A percentile compares a stretch with the other conserved stretches of the same genome.
These are phyloP conservation scores for Xanthoconium stramineum DNA, from an alignment of 768 basidiomycete species.

Conservation along the genomic window DNA sequence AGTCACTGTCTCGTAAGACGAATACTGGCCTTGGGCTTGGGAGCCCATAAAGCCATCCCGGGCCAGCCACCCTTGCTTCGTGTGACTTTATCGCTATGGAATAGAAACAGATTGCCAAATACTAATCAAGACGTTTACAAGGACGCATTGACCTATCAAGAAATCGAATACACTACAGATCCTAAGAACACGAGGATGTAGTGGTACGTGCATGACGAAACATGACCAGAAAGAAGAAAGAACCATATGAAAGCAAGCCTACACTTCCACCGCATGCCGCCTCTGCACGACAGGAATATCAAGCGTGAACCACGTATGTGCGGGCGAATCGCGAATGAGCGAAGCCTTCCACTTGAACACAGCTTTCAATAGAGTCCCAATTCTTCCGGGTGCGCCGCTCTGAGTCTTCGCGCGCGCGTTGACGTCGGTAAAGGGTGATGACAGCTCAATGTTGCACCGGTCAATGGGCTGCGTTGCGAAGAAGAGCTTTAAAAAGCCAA, in stretches of 20 bases:
- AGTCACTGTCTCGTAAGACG: too few species aligned
- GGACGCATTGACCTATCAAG: too few species aligned
- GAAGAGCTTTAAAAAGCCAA: slow-evolving; percentile 45
- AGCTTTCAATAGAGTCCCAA: not conserved
- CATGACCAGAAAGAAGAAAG: not conserved
- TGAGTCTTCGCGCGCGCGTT: not conserved
- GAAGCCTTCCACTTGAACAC: not conserved
- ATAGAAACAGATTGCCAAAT: too few species aligned
- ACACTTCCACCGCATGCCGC: not conserved
- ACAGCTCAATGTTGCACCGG: slow-evolving; percentile 33
- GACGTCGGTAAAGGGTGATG: slow-evolving; percentile 27
- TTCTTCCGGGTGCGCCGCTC: not conserved
- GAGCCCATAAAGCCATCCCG: too few species aligned
- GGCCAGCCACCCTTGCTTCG: too few species aligned
- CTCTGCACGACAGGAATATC: slow-evolving; percentile 9
- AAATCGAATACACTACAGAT: too few species aligned
- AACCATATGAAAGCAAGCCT: not conserved
- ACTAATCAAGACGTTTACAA: too few species aligned
- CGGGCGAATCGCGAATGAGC: not conserved
- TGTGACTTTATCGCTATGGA: too few species aligned
- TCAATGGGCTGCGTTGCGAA: slow-evolving; percentile 36
- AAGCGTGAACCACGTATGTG: slow-evolving; percentile 18
- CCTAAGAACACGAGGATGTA: too few species aligned
- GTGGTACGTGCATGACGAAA: too few species aligned
- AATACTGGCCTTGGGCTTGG: too few species aligned